phyloP scores from a whole-genome alignment of 148 eudicot species.

The Talinum fruticosum region DNA sequence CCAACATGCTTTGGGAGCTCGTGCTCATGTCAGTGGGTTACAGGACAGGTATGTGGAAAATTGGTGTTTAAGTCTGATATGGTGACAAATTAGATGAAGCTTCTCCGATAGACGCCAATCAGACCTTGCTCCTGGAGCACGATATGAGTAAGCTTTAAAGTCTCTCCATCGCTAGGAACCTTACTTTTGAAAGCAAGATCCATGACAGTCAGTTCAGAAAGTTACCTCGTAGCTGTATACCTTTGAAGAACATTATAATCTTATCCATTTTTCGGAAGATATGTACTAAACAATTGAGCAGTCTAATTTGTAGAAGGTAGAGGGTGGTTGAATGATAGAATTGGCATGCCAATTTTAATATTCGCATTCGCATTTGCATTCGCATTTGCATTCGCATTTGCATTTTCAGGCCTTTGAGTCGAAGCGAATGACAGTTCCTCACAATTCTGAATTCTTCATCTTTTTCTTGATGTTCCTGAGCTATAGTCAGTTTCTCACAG shows the following conservation, averaged over 20 bases:
- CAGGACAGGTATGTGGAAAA: slow-evolving; percentile 82
- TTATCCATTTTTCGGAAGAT: not conserved
- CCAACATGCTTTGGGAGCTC: slow-evolving; percentile 97
- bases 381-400: no score
- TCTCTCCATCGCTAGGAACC: not conserved
- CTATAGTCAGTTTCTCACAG: no score
- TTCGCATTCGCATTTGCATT: no score
- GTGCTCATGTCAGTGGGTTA: slow-evolving; percentile 87
- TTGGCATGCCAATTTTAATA: no score
- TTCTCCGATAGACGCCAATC: slow-evolving; percentile 7
- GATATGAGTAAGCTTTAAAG: slow-evolving; percentile 11
- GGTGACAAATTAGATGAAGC: slow-evolving; percentile 7
- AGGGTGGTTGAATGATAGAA: not conserved
- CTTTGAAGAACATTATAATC: not conserved
- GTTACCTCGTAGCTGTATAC: not conserved
- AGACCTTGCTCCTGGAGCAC: not conserved
- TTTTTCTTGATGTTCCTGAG: no score
- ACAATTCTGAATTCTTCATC: no score
- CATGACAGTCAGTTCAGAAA: not conserved
- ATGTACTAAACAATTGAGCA: not conserved
- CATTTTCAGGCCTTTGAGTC: no score
- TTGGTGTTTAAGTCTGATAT: slow-evolving; percentile 29
- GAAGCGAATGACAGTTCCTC: no score
- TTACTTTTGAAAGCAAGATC: slow-evolving; percentile 1
- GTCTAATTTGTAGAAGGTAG: not conserved